Base-by-base conservation (phyloP, 2,329 filamentous ascomycete species). In the Neopestalotiopsis rosae region DNA sequence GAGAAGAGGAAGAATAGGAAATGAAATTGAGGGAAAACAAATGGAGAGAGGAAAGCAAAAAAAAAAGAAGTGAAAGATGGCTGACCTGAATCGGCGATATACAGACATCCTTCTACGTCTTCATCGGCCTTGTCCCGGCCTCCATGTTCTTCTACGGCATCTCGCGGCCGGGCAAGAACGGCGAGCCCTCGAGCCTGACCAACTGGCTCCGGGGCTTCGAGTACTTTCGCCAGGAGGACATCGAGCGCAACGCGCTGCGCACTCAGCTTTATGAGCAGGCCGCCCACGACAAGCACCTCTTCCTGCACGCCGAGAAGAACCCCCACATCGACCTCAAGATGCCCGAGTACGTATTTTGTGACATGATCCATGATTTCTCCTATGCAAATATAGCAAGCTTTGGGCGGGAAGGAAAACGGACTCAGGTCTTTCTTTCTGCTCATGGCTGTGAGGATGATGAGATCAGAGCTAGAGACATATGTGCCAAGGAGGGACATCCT, bases 221-320 rank as follows among this genome's bases (percentile, higher is more conserved):
- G 63, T 84, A 85, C 75, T 81, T 83, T 76, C 80, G 81, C 71
- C 81, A 84, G 75, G 78, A 83, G 69, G 88, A 84, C 85, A 84
- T 85, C 77, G 78, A 81, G 71, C 85, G 85, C 78, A 89, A 88
- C 76, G 77, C 82, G 34, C 77, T 88, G 67, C 86, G 86, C 78
- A 86, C 85, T 56, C 82, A 83, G 67, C 78, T 84, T 28, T 74
- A 86, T 72, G 84, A 89, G 76, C 86, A 89, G 81, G 88, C 88
- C 59, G 86, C 85, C 58, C 85, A 82, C 76, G 87, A 90, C 80
- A 86, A 84, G 75, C 86, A 88, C 73, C 81, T 90, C 65, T 84
- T 89, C 73, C 77, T 83, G 73, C 81, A 85, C 73, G 80, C 78
- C 67, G 78, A 80, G 73, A 82, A 82, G 76, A 83, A 82, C 77